Conservation (phyloP, 108 stramenopile species). For the Bacterosira constricta region DNA sequence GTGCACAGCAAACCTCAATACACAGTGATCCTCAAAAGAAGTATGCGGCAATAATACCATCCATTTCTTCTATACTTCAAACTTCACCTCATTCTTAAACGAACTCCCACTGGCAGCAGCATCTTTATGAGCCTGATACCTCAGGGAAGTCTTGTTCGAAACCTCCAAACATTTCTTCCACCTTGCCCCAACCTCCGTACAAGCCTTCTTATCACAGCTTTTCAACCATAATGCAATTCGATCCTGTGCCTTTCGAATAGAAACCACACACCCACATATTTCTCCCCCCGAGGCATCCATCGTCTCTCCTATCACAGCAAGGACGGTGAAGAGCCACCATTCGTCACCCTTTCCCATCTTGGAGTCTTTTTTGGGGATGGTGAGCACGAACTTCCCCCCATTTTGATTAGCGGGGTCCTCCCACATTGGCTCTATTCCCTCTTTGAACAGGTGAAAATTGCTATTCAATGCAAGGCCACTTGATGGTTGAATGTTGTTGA, state of each 20-base stretch:
- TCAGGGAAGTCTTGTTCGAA: constrained; percentile 66
- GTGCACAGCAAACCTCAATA: no score
- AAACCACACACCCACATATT: constrained; percentile 89
- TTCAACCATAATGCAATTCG: constrained; percentile 90
- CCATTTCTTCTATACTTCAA: constrained; percentile 79
- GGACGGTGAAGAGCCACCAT: constrained; percentile 84
- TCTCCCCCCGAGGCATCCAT: constrained; percentile 82
- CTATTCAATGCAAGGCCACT: constrained; percentile 57
- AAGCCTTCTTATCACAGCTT: constrained; percentile 63
- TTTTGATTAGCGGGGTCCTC: constrained; percentile 85
- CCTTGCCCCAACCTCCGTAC: constrained; percentile 71
- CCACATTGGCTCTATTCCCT: constrained; percentile 94
- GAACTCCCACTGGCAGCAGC: constrained; percentile 81
- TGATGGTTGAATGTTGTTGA: constrained; percentile 89
- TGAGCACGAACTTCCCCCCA: constrained; percentile 89
- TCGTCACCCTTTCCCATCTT: constrained; percentile 66
- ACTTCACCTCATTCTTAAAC: constrained; percentile 75
- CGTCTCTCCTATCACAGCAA: constrained; percentile 90
- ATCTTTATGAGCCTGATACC: constrained; percentile 87
- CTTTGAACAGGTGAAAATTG: constrained; percentile 92
- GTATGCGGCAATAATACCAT: no score
- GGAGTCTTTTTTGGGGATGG: constrained; percentile 77
- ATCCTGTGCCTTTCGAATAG: constrained; percentile 83
- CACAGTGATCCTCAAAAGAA: no score
- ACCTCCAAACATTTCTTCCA: constrained; percentile 89